Base-by-base conservation (phyloP, 73 alveolate genomes). In the Stentor coeruleus region DNA sequence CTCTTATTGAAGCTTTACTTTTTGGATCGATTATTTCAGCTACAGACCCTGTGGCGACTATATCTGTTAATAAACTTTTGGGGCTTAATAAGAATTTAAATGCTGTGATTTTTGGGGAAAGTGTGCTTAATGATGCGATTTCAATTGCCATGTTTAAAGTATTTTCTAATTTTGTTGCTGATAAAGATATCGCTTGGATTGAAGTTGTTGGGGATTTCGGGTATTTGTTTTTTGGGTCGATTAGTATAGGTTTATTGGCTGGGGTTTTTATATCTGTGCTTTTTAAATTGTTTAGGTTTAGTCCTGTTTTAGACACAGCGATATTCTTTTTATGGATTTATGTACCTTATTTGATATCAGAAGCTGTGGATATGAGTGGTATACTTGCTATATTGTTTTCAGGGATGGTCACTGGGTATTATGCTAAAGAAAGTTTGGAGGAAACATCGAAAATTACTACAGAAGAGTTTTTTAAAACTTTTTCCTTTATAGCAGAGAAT, bases 11-110 rank as follows among this genome's bases (percentile, higher is more conserved):
- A 59, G n/a, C 82, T 31, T 40, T 81, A 0, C 57, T 66, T 0
- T 86, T 86, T 40, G 89, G 92, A 14, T 41, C 92, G 3, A 74
- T 86, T 20, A 86, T 86, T 33, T 86, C 92, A 38, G 92, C 92
- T 2, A 84, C 76, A 3, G 92, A 86, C 40, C 88, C 92, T 3
- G 89, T 86, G 0, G 88, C 92, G 4, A 86, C 86, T 1, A 31
- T 86, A 1, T 41, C 89, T 15, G 74, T 86, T 33, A 83, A 86
- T 26, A 74, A 82, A 73, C 59, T 59, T 3, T 33, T 82, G 26
- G 73, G 73, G 15, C 77, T 86, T 33, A 58, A 58, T 59, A 57
- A 41, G 49, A 83, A 41, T 3, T 36, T 86, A 35, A 60, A 58
- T 60, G 31, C 76, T 57, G 60, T 86, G 0, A 84, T 86, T 1